A percentile compares a stretch with the other conserved stretches of the same genome.
Evolutionary conservation across 1,284 basidiomycete genomes (phyloP).

Genomic region (Leccinum fuscescens): DNA sequence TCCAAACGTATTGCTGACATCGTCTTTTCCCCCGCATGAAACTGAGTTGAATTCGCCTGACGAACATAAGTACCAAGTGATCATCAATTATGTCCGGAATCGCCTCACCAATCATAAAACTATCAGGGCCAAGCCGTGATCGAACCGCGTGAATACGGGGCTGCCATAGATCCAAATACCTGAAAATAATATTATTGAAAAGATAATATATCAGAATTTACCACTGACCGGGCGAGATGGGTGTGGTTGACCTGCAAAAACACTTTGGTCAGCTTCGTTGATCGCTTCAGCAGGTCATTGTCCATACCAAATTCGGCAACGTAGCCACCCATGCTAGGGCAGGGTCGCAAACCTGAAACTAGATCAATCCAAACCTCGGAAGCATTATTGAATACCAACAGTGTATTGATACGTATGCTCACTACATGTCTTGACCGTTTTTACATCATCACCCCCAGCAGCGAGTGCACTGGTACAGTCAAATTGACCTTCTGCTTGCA

Average conservation of each 20-base stretch:
- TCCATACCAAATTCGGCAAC: constrained; percentile 39
- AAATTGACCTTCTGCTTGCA: constrained; percentile 41
- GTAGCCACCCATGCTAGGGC: constrained; percentile 43
- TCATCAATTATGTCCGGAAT: not conserved
- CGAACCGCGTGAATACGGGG: constrained; percentile 47
- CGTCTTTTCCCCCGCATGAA: constrained; percentile 47
- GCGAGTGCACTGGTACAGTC: constrained; percentile 48
- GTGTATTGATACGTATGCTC: constrained; percentile 54
- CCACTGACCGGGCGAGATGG: constrained; percentile 42
- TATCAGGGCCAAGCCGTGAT: constrained; percentile 43
- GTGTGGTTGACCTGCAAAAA: constrained; percentile 47
- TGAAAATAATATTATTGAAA: constrained; percentile 16
- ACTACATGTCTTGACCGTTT: constrained; percentile 44
- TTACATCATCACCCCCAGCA: constrained; percentile 40
- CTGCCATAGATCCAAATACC: constrained; percentile 53
- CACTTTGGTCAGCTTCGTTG: not conserved
- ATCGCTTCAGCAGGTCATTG: not conserved
- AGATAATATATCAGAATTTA: not conserved
- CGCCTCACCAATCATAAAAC: constrained; percentile 44
- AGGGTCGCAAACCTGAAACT: constrained; percentile 44
- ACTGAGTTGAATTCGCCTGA: constrained; percentile 53
- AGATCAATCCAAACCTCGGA: constrained; percentile 1
- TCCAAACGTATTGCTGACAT: constrained; percentile 51
- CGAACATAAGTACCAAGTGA: not conserved
- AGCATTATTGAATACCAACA: constrained; percentile 28